Percentiles rank a stretch among this genome's conserved stretches.
Conservation (phyloP, 2,329 filamentous ascomycete genomes). For the Lasiodiplodia sp. region DNA sequence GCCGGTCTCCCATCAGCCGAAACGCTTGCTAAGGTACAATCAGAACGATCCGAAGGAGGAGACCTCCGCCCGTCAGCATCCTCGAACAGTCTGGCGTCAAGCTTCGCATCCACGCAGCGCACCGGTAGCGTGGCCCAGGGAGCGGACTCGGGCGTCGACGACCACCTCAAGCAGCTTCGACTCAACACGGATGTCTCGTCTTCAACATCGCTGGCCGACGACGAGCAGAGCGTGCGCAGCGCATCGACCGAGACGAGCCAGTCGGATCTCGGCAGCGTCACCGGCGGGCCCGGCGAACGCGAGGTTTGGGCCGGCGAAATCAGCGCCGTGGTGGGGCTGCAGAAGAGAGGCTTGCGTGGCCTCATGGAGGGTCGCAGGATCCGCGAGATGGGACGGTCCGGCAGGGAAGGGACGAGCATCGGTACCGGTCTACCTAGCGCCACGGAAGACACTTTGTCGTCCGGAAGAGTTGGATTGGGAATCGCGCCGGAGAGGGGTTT, state of each 20-base stretch:
- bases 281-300: constrained; percentile 51
- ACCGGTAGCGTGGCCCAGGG: constrained; percentile 49
- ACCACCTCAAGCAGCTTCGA: constrained; percentile 50
- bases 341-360: constrained; percentile 90
- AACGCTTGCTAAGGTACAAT: constrained; percentile 13
- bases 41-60: constrained; percentile 21
- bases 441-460: background rate
- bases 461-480: constrained; percentile 1
- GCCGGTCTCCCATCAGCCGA: constrained; percentile 28
- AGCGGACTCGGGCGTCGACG: constrained; percentile 36
- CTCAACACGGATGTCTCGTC: constrained; percentile 59
- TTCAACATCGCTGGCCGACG: constrained; percentile 32
- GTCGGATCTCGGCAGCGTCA: constrained; percentile 44
- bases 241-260: constrained; percentile 33
- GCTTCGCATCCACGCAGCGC: constrained; percentile 34
- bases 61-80: constrained; percentile 16
- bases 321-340: constrained; percentile 90
- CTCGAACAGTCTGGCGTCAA: constrained; percentile 20
- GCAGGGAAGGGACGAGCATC: constrained; percentile 2
- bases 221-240: constrained; percentile 44
- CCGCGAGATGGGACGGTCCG: constrained; percentile 69
- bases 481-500: constrained; percentile 23
- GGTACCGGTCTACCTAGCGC: constrained; percentile 6
- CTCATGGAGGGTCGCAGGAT: constrained; percentile 93
- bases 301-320: constrained; percentile 83